Conservation (phyloP, 2,329 filamentous ascomycete species). For the Apiospora pterosperma region DNA sequence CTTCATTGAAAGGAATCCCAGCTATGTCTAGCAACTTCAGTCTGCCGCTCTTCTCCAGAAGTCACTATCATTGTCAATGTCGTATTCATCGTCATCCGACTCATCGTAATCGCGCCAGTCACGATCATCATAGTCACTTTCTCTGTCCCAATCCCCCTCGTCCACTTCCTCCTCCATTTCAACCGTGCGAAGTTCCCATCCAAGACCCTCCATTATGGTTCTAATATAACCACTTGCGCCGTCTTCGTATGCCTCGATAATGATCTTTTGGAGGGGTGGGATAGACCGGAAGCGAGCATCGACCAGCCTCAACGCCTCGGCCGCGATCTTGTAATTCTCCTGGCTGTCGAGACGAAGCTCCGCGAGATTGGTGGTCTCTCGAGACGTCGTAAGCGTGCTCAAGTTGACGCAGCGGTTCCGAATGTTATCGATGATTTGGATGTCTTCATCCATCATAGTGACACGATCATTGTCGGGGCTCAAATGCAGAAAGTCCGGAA, state of each 20-base stretch:
- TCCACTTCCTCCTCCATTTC: not conserved
- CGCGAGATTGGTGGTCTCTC: conserved; percentile 1
- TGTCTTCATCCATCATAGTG: conserved; percentile 8
- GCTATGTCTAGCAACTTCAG: no score
- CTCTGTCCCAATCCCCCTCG: not conserved
- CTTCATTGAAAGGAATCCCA: no score
- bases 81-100: not conserved
- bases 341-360: not conserved
- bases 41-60: conserved; percentile 1
- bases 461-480: conserved; percentile 4
- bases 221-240: conserved; percentile 13
- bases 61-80: not conserved
- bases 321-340: not conserved
- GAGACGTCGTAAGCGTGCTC: conserved; percentile 11
- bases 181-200: conserved; percentile 13
- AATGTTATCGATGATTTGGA: conserved; percentile 12
- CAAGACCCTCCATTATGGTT: conserved; percentile 17
- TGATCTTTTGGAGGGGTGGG: conserved; percentile 18
- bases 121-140: not conserved
- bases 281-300: conserved; percentile 18
- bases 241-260: conserved; percentile 16
- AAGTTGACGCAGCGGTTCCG: conserved; percentile 15
- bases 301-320: conserved; percentile 10
- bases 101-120: not conserved
- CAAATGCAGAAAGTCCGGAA: conserved; percentile 13